Evolutionary conservation across 352 stramenopile species (phyloP).

Genomic region (Phytophthora quininea): DNA sequence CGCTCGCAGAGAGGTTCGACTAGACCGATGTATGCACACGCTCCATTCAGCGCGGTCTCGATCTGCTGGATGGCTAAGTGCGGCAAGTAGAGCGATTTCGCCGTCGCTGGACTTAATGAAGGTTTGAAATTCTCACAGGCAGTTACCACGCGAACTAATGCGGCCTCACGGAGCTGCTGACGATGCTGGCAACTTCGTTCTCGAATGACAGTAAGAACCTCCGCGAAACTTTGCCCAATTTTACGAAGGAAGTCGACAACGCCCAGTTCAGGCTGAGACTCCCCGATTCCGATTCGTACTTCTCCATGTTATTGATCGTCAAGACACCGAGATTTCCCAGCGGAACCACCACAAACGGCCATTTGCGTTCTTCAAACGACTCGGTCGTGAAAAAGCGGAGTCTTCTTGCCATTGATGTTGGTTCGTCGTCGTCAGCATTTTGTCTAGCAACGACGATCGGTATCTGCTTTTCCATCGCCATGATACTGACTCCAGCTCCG

Average conservation of each 20-base stretch:
- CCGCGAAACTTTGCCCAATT: conserved; percentile 37
- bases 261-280: conserved; percentile 68
- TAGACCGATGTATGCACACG: conserved; percentile 71
- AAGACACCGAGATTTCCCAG: conserved; percentile 56
- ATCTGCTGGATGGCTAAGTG: conserved; percentile 59
- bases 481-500: conserved; percentile 66
- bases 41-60: conserved; percentile 57
- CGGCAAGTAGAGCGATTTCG: conserved; percentile 42
- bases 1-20: conserved; percentile 54
- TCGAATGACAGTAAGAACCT: conserved; percentile 20
- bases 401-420: conserved; percentile 12
- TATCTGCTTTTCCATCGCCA: conserved; percentile 39
- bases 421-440: conserved; percentile 16
- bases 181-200: conserved; percentile 16
- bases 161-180: conserved; percentile 32
- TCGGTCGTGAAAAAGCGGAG: conserved; percentile 51
- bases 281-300: conserved; percentile 47
- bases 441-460: conserved; percentile 47
- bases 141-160: conserved; percentile 55
- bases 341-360: conserved; percentile 74
- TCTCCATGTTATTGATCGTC: conserved; percentile 66
- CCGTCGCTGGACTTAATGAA: neutral
- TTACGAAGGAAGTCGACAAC: conserved; percentile 77
- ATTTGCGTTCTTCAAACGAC: conserved; percentile 27
- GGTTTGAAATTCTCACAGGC: conserved; percentile 57